Base-by-base conservation (phyloP, 768 basidiomycete genomes). In the Hericium erinaceus region DNA sequence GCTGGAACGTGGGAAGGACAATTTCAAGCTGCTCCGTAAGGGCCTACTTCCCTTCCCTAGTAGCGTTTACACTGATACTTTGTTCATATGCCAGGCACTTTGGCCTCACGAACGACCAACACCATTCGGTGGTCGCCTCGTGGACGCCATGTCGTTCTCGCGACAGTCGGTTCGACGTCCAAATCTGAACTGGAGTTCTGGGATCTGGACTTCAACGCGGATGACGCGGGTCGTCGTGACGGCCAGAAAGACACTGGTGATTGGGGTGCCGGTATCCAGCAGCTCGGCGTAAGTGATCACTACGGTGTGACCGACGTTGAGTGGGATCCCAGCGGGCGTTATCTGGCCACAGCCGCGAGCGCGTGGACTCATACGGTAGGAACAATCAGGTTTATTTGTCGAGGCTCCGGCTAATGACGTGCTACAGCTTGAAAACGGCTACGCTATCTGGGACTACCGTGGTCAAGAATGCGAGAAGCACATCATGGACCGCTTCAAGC, bases 141-240 rank as follows among this genome's bases (percentile, higher is more conserved):
- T 55, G 97, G 97, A 55, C 87, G 95, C 48, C 93, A 98, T 73
- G 89, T 95, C 58, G 89, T 97, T 55, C 82, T 98, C 59, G 95
- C 95, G 22, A 98, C 95, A 44, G 89, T 98, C 57, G 97, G 95
- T 26, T 95, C 92, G 9, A 88, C 92, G 11, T 85, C 81, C 65
- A 98, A 98, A 75, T 98, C 92, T 9, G 97, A 98, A 72, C 80
- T 99, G 28, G 95, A 98, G 69, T 99, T 98, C 74, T 99, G 92
- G 94, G 97, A 99, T 72, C 79, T 98, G 48, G 97, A 99, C 74
- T 95, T 97, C 69, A 86, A 81, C 62, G 73, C 72, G 26, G 77
- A 81, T 28, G 88, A 90, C 58, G 15, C 33, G 16, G 77, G 78
- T 12, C 71, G 74, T 37, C 72, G 76, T 60, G 74, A 80, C 64